These are phyloP conservation scores for Heliamphora pulchella DNA, from an alignment of 179 eudicot species.

Conservation along the genomic window DNA sequence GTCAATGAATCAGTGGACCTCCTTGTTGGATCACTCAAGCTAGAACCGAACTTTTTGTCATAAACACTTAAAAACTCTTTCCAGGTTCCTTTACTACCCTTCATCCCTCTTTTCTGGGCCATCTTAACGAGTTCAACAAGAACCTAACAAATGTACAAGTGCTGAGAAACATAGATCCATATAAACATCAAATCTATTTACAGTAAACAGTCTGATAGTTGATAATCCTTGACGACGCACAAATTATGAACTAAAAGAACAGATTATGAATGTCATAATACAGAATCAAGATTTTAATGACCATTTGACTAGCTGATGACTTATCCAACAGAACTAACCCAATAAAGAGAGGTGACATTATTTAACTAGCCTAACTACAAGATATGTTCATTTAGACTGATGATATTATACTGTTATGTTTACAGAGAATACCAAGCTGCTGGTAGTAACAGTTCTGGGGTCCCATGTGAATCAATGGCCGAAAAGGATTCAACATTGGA, in stretches of 20 bases:
- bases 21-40: constrained; percentile 73
- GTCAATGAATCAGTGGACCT: constrained; percentile 44
- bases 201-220: too few relatives aligned
- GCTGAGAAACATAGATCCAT: not conserved
- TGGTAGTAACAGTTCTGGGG: too few relatives aligned
- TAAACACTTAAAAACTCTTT: constrained; percentile 60
- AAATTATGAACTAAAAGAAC: not conserved
- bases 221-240: not conserved
- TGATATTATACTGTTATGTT: too few relatives aligned
- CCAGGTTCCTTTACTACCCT: constrained; percentile 79
- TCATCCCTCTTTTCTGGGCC: constrained; percentile 65
- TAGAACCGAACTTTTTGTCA: constrained; percentile 64
- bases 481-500: not conserved
- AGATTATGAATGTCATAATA: too few relatives aligned
- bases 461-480: too few relatives aligned
- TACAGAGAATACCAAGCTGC: too few relatives aligned
- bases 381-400: too few relatives aligned
- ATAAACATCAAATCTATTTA: not conserved
- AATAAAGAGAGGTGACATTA: too few relatives aligned
- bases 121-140: constrained; percentile 67
- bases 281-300: too few relatives aligned
- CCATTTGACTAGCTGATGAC: too few relatives aligned
- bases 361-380: too few relatives aligned
- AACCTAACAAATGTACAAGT: constrained; percentile 31
- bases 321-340: too few relatives aligned